Base-by-base conservation (phyloP, 2,329 filamentous ascomycete species). In the Botrytis tulipae region DNA sequence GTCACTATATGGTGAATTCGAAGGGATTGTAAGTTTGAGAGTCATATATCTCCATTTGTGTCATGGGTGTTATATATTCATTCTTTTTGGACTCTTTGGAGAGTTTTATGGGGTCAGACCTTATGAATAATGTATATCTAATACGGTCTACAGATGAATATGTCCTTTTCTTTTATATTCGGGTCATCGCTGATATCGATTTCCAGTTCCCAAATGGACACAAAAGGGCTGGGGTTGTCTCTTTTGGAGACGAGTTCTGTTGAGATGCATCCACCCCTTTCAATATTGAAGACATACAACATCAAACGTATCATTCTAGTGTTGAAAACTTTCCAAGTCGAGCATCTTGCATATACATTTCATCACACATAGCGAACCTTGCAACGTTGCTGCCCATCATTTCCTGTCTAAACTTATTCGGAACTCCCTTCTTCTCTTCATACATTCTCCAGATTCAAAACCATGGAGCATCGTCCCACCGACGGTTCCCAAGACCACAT, bases 11-110 rank as follows among this genome's bases (percentile, higher is more conserved):
- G 16, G 25, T 63, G 25, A 29, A 42, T 63, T 29, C 1, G 1
- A 61, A 29, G 16, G 48, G 25, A 0, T 18, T 37, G 22, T 25
- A 37, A 5, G 44, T 5, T 6, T 37, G 32, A n/a, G 8, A 37
- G 29, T 66, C 29, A 66, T 16, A 16, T 25, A 35, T 9, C 5
- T 5, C 10, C 2, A 14, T 35, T 65, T 48, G 5, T 5, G 7
- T 42, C 18, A 35, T 46, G 5, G 5, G 7, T n/a, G 6, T n/a
- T 54, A 12, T 1, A n/a, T 16, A 0, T n/a, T 54, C 0, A n/a
- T 25, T 7, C 0, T 54, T 54, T n/a, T 54, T 16, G 12, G 7
- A 25, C 22, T 25, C 0, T 0, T 54, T n/a, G 0, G 48, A 3
- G 48, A 16, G 25, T 54, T 14, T 7, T 0, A 18, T 44, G 42